Percentiles rank a stretch among this genome's conserved stretches.
Evolutionary conservation across 345 rosid genomes (phyloP).

Genomic region (Lepidium africanum): DNA sequence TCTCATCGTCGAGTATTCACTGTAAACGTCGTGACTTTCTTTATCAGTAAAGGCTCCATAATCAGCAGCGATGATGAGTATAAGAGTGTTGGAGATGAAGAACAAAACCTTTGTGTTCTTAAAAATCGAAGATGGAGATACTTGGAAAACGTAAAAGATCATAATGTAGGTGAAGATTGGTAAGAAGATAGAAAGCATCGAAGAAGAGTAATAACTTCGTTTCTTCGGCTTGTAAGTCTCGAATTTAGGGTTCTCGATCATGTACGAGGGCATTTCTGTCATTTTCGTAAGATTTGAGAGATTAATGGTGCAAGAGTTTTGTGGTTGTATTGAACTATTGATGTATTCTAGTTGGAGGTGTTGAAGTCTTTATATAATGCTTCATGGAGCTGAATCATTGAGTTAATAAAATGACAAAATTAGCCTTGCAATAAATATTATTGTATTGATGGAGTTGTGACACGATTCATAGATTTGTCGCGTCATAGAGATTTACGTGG

Average conservation of each 20-base stretch:
- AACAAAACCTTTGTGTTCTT: conserved; percentile 51
- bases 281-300: conserved; percentile 4
- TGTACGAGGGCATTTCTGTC: conserved; percentile 15
- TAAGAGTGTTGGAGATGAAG: conserved; percentile 56
- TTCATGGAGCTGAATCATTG: conserved; percentile 9
- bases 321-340: neutral
- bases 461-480: conserved; percentile 22
- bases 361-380: conserved; percentile 4
- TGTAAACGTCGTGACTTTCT: conserved; percentile 25
- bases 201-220: neutral
- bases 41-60: conserved; percentile 44
- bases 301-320: neutral
- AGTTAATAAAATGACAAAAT: neutral
- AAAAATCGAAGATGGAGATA: conserved; percentile 48
- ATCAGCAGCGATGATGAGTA: conserved; percentile 55
- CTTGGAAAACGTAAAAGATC: conserved; percentile 39
- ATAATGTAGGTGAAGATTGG: conserved; percentile 29
- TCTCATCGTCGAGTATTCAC: conserved; percentile 18
- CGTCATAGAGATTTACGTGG: conserved; percentile 24
- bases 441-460: neutral
- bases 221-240: conserved; percentile 14
- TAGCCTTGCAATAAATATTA: neutral
- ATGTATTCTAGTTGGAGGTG: neutral
- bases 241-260: conserved; percentile 18
- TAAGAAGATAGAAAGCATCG: conserved; percentile 31